These are phyloP conservation scores for Pseudozyma pruni DNA, from an alignment of 1,284 basidiomycete species.

Conservation along the genomic window DNA sequence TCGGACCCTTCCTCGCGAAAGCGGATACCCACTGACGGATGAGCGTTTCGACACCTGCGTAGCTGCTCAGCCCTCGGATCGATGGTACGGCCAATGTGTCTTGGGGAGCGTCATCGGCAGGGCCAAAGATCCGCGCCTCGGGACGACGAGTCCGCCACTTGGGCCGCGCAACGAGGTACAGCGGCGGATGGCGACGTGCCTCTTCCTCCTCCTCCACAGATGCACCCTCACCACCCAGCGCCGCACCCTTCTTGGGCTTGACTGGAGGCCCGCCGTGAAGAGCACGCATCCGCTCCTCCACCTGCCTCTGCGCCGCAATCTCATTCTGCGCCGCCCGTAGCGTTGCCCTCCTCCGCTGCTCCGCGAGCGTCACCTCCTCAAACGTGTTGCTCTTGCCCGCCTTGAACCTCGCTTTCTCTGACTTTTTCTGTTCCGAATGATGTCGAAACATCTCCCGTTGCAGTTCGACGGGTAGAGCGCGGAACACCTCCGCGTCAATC, in stretches of 20 bases:
- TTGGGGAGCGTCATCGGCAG: neutral
- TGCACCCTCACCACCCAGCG: neutral
- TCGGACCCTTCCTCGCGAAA: conserved; percentile 39
- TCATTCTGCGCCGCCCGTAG: conserved; percentile 34
- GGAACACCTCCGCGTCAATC: conserved; percentile 61
- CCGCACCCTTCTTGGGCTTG: conserved; percentile 5
- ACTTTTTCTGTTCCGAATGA: conserved; percentile 34
- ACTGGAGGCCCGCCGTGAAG: conserved; percentile 3
- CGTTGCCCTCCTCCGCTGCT: conserved; percentile 39
- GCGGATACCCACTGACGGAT: conserved; percentile 46
- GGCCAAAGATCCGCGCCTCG: conserved; percentile 17
- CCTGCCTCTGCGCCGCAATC: conserved; percentile 14
- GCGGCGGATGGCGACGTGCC: conserved; percentile 20
- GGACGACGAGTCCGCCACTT: neutral
- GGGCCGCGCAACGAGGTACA: conserved; percentile 19
- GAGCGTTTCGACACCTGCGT: conserved; percentile 17
- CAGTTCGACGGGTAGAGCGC: conserved; percentile 48
- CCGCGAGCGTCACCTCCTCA: conserved; percentile 36
- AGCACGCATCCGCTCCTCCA: conserved; percentile 15
- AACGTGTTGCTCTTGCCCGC: conserved; percentile 26
- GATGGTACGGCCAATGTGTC: conserved; percentile 7
- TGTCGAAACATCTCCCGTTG: conserved; percentile 52
- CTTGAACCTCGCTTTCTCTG: conserved; percentile 26
- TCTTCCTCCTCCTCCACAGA: conserved; percentile 13
- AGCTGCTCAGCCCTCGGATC: conserved; percentile 31